These are phyloP conservation scores for Aspergillus bertholletiae DNA, from an alignment of 495 filamentous ascomycete species.

Conservation along the genomic window DNA sequence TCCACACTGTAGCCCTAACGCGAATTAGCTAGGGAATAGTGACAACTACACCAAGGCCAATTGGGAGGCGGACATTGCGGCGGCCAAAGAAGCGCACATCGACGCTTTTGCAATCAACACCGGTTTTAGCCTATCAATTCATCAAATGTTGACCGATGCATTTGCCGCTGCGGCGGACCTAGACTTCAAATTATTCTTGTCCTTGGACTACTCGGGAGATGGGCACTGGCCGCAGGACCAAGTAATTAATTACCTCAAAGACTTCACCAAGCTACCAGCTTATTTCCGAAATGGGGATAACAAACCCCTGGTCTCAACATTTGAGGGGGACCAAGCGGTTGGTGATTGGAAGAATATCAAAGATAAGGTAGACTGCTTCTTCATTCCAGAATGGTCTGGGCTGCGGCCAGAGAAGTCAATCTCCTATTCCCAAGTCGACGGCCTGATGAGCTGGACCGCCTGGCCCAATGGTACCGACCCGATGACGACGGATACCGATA, in stretches of 20 bases:
- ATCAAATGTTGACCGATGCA: slow-evolving; percentile 44
- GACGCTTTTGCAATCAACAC: slow-evolving; percentile 76
- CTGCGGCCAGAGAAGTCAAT: slow-evolving; percentile 42
- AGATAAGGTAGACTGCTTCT: slow-evolving; percentile 43
- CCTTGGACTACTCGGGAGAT: slow-evolving; percentile 63
- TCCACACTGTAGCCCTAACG: neutral
- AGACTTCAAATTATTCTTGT: slow-evolving; percentile 64
- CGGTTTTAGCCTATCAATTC: slow-evolving; percentile 45
- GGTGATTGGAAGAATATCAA: slow-evolving; percentile 59
- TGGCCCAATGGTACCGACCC: slow-evolving; percentile 60
- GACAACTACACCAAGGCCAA: slow-evolving; percentile 30
- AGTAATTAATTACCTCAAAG: slow-evolving; percentile 53
- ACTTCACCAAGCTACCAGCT: slow-evolving; percentile 46
- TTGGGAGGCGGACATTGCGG: slow-evolving; percentile 57
- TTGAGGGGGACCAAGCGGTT: slow-evolving; percentile 60
- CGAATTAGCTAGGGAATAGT: slow-evolving; percentile 23
- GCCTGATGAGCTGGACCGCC: slow-evolving; percentile 68
- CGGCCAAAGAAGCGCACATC: slow-evolving; percentile 59
- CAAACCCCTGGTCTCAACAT: slow-evolving; percentile 66
- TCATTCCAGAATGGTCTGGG: slow-evolving; percentile 66
- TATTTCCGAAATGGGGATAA: slow-evolving; percentile 47
- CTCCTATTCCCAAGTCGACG: slow-evolving; percentile 48
- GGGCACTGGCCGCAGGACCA: slow-evolving; percentile 52
- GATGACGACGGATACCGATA: slow-evolving; percentile 53
- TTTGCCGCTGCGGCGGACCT: slow-evolving; percentile 52